Evolutionary conservation across 345 rosid genomes (phyloP).

Genomic region (Rhizophora apiculata): DNA sequence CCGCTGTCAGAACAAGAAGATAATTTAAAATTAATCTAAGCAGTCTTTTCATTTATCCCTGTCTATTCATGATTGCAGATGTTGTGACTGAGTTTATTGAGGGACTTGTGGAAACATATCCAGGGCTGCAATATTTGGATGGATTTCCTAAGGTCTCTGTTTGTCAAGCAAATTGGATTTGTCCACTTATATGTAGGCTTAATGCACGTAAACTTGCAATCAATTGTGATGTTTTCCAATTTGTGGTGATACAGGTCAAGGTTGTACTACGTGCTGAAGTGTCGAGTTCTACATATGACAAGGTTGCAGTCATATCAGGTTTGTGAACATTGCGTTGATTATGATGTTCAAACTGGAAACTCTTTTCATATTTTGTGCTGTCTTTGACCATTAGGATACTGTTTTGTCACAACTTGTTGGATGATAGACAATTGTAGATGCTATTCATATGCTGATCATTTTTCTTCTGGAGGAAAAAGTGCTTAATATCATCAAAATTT

Average conservation of each 20-base stretch:
- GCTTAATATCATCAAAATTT: too few relatives aligned
- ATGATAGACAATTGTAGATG: background rate
- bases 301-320: constrained; percentile 97
- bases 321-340: constrained; percentile 1
- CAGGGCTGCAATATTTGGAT: constrained; percentile 80
- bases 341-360: constrained; percentile 1
- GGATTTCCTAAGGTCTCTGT: constrained; percentile 84
- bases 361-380: background rate
- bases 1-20: background rate
- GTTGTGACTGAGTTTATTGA: constrained; percentile 94
- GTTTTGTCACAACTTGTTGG: background rate
- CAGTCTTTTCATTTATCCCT: background rate
- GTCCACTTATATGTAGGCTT: background rate
- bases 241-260: constrained; percentile 52
- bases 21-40: background rate
- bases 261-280: constrained; percentile 93
- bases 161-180: background rate
- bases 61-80: constrained; percentile 44
- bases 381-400: too few relatives aligned
- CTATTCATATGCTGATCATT: background rate
- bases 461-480: too few relatives aligned
- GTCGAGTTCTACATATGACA: constrained; percentile 56
- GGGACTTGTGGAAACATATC: constrained; percentile 89
- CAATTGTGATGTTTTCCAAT: constrained; percentile 2
- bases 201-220: background rate